These are phyloP conservation scores for Fusarium papillatum DNA, from an alignment of 2,329 filamentous ascomycete genomes.

Conservation along the genomic window DNA sequence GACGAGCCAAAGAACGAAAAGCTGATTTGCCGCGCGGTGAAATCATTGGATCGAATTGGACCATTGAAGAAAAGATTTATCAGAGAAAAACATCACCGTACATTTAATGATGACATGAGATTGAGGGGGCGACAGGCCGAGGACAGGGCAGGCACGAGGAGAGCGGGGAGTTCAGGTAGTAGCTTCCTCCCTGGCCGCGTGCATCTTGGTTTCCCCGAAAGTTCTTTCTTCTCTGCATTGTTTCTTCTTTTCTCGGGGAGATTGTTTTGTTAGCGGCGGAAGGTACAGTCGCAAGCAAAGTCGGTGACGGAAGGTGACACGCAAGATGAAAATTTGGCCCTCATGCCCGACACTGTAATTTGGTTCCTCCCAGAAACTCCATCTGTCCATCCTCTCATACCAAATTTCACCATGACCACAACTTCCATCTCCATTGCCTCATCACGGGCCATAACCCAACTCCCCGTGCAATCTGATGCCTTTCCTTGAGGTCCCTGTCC, in stretches of 20 bases:
- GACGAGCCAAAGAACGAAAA: conserved; percentile 6
- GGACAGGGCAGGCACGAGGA: background rate
- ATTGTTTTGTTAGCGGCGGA: background rate
- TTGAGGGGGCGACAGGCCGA: background rate
- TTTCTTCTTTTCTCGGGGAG: conserved; percentile 28
- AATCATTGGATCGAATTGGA: conserved; percentile 25
- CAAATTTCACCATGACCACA: background rate
- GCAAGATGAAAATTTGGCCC: background rate
- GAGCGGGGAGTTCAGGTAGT: conserved; percentile 34
- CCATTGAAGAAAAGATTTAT: conserved; percentile 20
- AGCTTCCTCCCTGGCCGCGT: conserved; percentile 5
- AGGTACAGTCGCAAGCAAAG: background rate
- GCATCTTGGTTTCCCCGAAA: conserved; percentile 1
- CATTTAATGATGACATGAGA: conserved; percentile 6
- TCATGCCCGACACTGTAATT: background rate
- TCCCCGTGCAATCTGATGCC: conserved; percentile 23
- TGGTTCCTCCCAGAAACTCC: background rate
- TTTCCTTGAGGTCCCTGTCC: background rate
- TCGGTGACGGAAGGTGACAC: background rate
- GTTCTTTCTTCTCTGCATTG: conserved; percentile 23
- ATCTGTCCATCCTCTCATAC: background rate
- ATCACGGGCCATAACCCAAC: conserved; percentile 24
- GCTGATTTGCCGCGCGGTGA: conserved; percentile 13
- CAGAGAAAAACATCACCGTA: background rate
- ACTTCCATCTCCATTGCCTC: conserved; percentile 25